A percentile compares a stretch with the other conserved stretches of the same genome.
Evolutionary conservation across 139 green algal genomes (phyloP).

Genomic region (Eudorina sp.): DNA sequence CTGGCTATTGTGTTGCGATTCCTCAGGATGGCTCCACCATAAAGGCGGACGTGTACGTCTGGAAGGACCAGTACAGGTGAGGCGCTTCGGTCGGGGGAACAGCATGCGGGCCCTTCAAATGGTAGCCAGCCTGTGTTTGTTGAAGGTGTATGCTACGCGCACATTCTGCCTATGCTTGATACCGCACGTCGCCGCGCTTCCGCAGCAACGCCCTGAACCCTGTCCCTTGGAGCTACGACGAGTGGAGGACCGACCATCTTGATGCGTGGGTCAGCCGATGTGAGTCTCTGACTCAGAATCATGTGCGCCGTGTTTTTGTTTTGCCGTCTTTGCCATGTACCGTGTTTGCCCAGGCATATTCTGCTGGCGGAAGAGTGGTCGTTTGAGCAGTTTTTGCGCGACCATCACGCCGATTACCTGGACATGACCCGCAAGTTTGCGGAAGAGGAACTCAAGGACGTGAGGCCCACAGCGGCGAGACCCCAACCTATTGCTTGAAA

Average conservation of each 20-base stretch:
- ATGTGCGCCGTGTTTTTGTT: neutral
- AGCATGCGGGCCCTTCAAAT: too few relatives aligned
- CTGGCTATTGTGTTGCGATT: neutral
- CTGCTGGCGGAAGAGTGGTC: constrained; percentile 53
- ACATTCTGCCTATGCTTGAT: too few relatives aligned
- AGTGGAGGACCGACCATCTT: constrained; percentile 65
- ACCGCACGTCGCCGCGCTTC: too few relatives aligned
- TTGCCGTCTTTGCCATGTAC: neutral
- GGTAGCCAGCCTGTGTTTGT: too few relatives aligned
- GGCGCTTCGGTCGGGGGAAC: too few relatives aligned
- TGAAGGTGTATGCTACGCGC: too few relatives aligned
- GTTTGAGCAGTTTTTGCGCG: constrained; percentile 30
- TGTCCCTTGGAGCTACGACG: constrained; percentile 72
- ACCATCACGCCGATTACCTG: constrained; percentile 50
- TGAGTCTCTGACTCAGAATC: constrained; percentile 36
- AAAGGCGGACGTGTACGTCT: constrained; percentile 77
- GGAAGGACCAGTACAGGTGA: constrained; percentile 70
- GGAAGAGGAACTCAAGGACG: constrained; percentile 24
- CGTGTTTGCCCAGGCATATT: constrained; percentile 19
- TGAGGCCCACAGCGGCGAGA: neutral
- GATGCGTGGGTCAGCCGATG: constrained; percentile 49
- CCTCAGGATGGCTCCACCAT: constrained; percentile 55
- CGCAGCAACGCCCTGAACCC: constrained; percentile 60
- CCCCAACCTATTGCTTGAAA: too few relatives aligned
- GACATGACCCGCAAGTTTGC: constrained; percentile 50